These are phyloP conservation scores for Sclerotinia minor DNA, from an alignment of 2,329 filamentous ascomycete genomes.

Conservation along the genomic window DNA sequence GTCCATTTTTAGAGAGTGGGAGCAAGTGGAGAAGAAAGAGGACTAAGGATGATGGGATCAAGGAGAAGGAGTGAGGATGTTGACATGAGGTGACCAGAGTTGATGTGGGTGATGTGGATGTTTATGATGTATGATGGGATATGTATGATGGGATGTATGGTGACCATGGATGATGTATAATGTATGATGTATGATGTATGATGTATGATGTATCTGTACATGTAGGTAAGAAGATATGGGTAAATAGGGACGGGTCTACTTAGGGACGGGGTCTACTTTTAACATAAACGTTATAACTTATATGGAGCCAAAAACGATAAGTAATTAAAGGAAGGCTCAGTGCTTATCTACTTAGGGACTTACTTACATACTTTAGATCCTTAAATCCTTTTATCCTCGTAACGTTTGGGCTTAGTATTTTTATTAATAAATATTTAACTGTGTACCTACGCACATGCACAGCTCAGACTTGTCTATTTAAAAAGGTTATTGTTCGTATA, in stretches of 20 bases:
- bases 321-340: conserved; percentile 4
- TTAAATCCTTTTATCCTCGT: neutral
- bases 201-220: neutral
- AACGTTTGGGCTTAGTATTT: neutral
- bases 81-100: neutral
- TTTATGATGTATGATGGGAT: neutral
- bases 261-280: neutral
- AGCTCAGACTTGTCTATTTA: neutral
- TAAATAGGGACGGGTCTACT: neutral
- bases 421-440: neutral
- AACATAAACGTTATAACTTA: conserved; percentile 13
- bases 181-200: too few species aligned
- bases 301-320: conserved; percentile 10
- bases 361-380: neutral
- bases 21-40: neutral
- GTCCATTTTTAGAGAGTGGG: conserved; percentile 4
- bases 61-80: neutral
- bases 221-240: neutral
- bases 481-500: conserved; percentile 5
- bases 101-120: neutral
- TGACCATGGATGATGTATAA: too few species aligned
- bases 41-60: neutral
- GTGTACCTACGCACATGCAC: neutral
- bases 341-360: neutral
- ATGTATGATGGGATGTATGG: too few species aligned